Evolutionary conservation across 2,329 filamentous ascomycete genomes (phyloP).

Genomic region (Aspergillus sp.): DNA sequence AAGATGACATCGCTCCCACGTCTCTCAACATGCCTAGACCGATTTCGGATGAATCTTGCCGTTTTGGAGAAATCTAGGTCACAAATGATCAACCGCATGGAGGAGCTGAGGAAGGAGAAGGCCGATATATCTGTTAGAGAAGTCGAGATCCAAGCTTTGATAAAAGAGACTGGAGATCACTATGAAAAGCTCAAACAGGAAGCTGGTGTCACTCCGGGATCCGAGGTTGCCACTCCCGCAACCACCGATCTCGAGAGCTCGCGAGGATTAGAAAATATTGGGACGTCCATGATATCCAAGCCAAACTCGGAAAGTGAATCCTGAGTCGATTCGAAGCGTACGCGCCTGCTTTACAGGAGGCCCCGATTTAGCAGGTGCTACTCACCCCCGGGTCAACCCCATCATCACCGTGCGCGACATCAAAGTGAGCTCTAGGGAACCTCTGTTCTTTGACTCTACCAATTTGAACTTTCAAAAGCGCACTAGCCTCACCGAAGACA

Average conservation of each 20-base stretch:
- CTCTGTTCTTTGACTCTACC: not conserved
- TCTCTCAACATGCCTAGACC: constrained; percentile 64
- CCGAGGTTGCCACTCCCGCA: constrained; percentile 24
- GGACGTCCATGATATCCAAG: constrained; percentile 29
- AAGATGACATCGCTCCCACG: constrained; percentile 77
- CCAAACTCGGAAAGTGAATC: constrained; percentile 26
- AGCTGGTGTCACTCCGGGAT: constrained; percentile 32
- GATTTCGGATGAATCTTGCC: constrained; percentile 61
- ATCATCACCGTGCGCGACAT: not conserved
- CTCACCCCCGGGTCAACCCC: not conserved
- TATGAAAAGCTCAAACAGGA: constrained; percentile 60
- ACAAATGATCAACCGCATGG: constrained; percentile 62
- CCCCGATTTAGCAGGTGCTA: constrained; percentile 2
- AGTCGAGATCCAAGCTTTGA: constrained; percentile 73
- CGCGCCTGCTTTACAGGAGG: not conserved
- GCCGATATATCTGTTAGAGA: constrained; percentile 68
- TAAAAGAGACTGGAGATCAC: constrained; percentile 76
- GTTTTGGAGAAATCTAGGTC: constrained; percentile 65
- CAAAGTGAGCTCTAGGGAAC: not conserved
- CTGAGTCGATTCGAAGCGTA: not conserved
- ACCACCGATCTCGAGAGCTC: constrained; percentile 30
- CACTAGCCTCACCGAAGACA: not conserved
- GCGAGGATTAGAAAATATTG: constrained; percentile 41
- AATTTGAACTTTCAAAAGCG: not conserved
- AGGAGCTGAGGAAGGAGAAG: constrained; percentile 68